A percentile compares a stretch with the other conserved stretches of the same genome.
Conservation (phyloP, 768 basidiomycete genomes). For the Hygrocybe coccinea region DNA sequence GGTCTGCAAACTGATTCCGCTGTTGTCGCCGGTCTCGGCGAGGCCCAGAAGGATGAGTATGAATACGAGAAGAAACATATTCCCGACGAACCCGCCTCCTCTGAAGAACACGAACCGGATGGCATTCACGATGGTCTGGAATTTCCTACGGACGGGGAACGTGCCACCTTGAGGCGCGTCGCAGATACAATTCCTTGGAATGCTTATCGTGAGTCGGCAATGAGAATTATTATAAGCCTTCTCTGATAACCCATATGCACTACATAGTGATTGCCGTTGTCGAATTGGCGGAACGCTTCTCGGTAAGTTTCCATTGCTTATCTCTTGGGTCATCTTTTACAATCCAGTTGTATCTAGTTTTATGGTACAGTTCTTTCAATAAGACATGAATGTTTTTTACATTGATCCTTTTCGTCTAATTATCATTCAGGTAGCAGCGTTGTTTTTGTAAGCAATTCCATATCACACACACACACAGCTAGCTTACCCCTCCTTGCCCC, state of each 20-base stretch:
- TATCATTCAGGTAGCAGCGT: constrained; percentile 26
- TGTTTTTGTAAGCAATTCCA: constrained; percentile 38
- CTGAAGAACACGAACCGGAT: constrained; percentile 15
- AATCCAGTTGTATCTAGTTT: constrained; percentile 24
- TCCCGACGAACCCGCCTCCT: background rate
- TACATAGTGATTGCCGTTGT: constrained; percentile 59
- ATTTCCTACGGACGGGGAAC: constrained; percentile 63
- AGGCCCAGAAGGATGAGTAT: constrained; percentile 3
- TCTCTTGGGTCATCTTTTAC: background rate
- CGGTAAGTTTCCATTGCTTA: constrained; percentile 33
- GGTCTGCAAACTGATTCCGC: constrained; percentile 12
- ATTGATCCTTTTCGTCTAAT: background rate
- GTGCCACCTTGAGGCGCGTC: constrained; percentile 52
- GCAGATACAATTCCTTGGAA: constrained; percentile 56
- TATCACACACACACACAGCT: background rate
- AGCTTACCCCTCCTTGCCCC: background rate
- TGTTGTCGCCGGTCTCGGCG: constrained; percentile 5
- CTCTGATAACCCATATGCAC: background rate
- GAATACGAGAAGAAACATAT: constrained; percentile 6
- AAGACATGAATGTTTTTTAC: background rate
- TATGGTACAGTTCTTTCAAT: constrained; percentile 27
- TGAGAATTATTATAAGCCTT: too few species aligned
- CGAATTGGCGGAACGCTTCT: constrained; percentile 72
- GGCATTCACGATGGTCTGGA: constrained; percentile 48
- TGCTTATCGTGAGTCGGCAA: constrained; percentile 41